Conservation (phyloP, 805 yeast genomes). For the Ogataea paradorogensis region DNA sequence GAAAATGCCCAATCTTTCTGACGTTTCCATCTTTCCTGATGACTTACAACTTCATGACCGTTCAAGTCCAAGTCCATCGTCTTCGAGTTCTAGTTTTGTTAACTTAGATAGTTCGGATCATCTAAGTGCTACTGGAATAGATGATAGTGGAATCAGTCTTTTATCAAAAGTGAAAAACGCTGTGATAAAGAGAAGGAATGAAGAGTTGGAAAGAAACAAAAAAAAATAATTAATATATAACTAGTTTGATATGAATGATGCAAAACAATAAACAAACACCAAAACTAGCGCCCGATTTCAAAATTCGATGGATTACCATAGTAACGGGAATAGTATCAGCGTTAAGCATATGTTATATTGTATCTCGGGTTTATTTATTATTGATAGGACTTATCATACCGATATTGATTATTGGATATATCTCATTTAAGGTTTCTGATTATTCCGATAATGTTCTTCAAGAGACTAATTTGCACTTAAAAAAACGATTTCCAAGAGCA, state of each 20-base stretch:
- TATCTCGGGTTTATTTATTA: neutral
- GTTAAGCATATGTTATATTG: neutral
- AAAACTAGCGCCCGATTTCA: neutral
- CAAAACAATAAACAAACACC: neutral
- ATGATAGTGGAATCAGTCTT: neutral
- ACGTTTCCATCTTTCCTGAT: constrained; percentile 36
- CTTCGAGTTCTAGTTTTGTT: constrained; percentile 16
- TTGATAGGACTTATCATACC: neutral
- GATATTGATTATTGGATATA: constrained; percentile 6
- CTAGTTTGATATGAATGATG: constrained; percentile 1
- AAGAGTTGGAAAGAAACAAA: constrained; percentile 9
- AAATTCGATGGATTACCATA: neutral
- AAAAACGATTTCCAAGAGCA: constrained; percentile 16
- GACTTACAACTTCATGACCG: constrained; percentile 23
- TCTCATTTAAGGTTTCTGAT: constrained; percentile 4
- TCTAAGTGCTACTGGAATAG: constrained; percentile 5
- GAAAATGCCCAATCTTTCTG: constrained; percentile 27
- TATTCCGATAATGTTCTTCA: neutral
- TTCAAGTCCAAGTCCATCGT: constrained; percentile 2
- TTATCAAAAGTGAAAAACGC: constrained; percentile 23
- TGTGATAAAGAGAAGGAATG: constrained; percentile 24
- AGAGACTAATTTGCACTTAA: constrained; percentile 1
- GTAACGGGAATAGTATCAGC: neutral
- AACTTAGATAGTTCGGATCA: constrained; percentile 11
- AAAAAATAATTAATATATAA: neutral